Evolutionary conservation across 805 yeast species (phyloP), one percentile per base, ranked within the genome.

Genomic region (Scheffersomyces spartinae): DNA sequence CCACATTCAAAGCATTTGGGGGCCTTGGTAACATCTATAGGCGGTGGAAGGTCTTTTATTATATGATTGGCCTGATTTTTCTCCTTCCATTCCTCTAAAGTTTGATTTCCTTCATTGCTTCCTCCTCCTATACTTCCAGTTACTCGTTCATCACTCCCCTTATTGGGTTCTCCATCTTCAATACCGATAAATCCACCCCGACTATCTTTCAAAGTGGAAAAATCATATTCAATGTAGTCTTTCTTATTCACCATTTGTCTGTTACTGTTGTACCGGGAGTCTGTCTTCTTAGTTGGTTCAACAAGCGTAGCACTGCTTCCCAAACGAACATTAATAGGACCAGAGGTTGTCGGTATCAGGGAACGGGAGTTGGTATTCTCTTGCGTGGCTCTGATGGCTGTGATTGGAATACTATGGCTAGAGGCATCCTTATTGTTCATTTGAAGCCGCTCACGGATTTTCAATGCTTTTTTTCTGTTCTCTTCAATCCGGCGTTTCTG

Each of bases 121-220:
- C 69, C n/a, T 53, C 55, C 33, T 66, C 63, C 74, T 78, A 68
- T 18, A 70, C 72, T 12, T 65, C 74, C 11, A 1, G 69, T 54
- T 34, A 57, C 57, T 8, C 52, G 55, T 20, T 41, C 42, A 23
- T 42, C 28, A 23, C 41, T 13, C 25, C 49, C 28, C 27, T 21
- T 16, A 36, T 42, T 28, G 30, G 44, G 10, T 30, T 36, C 13
- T 18, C 34, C 34, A 18, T 26, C 24, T 43, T 47, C 31, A 37
- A 53, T 38, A 19, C 43, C 48, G 35, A 86, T 59, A 45, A 75
- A 86, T 13, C 99, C 99, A 39, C 96, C 97, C 41, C 69, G 67
- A 1, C 79, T 60, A 40, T 91, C 95, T 34, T 71, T 70, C 84
- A 93, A 80, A n/a, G 84, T 79, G 3, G 96, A 70, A 38, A 91